Evolutionary conservation across 2,329 filamentous ascomycete genomes (phyloP), one percentile per base, ranked within the genome.

Genomic region (Cadophora malorum): DNA sequence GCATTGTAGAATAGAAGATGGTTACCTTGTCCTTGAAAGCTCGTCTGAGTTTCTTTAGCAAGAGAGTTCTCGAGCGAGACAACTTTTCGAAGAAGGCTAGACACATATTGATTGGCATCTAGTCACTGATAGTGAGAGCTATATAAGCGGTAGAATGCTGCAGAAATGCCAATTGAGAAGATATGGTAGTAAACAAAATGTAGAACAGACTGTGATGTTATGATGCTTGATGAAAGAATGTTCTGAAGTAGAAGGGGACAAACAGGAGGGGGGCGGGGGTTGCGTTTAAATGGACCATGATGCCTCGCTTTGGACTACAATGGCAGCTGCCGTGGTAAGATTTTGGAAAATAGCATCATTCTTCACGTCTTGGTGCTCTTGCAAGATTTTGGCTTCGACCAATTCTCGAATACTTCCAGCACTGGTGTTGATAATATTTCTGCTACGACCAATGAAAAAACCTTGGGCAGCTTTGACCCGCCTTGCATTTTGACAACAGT

Each of bases 1-100:
- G n/a, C 50, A 53, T 8, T 25, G n/a, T 45, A 31, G 41, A 31
- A 8, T n/a, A 21, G 16, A 28, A 28, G 28, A 55, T 10, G 35
- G 14, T 38, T 55, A 68, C 62, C 55, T 68, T 65, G 23, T 50
- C 28, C 35, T 68, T 68, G 45, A 49, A 65, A 65, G 53, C 25
- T 65, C 66, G 53, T n/a, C 59, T 65, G 7, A 50, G 21, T 47
- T 49, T 45, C 21, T 68, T 68, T 41, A 45, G 31, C n/a, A 45
- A 31, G 12, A 65, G 52, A 28, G 53, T 68, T 21, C 19, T 16
- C 16, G 31, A 10, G 45, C 66, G 49, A 23, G 41, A 55, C 38
- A 65, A 7, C 35, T 59, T 61, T 49, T 67, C 60, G 23, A 41
- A 10, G 38, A 58, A 28, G 16, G 16, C 52, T 31, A n/a, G 25